phyloP scores from a whole-genome alignment of 352 stramenopile genomes.

The Elongisporangium senticosum region DNA sequence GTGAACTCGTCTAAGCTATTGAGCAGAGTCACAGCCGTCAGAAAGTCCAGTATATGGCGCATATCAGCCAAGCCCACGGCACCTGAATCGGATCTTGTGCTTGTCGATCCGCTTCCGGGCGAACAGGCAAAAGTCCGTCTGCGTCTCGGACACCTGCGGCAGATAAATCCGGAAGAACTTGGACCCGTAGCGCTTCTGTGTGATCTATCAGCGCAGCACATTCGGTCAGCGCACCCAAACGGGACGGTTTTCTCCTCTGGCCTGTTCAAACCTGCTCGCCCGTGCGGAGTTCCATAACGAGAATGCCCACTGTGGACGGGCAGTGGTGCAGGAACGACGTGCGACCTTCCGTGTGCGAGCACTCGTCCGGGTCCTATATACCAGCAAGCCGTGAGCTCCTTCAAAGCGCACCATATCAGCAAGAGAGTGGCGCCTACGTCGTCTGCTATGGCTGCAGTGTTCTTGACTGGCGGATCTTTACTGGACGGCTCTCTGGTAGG shows the following conservation, averaged over 20 bases:
- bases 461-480: not conserved
- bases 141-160: slow-evolving; percentile 60
- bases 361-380: slow-evolving; percentile 33
- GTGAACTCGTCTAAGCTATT: slow-evolving; percentile 46
- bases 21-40: not conserved
- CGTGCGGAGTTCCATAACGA: slow-evolving; percentile 63
- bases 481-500: not conserved
- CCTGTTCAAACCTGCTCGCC: slow-evolving; percentile 25
- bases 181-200: slow-evolving; percentile 49
- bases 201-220: slow-evolving; percentile 9
- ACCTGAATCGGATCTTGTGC: slow-evolving; percentile 79
- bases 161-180: slow-evolving; percentile 77
- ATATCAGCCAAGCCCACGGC: not conserved
- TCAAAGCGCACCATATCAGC: not conserved
- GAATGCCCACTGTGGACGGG: slow-evolving; percentile 37
- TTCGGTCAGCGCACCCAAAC: not conserved
- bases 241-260: no score
- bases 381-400: not conserved
- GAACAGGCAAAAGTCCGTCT: slow-evolving; percentile 74
- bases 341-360: slow-evolving; percentile 18
- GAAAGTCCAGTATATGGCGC: not conserved
- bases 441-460: slow-evolving; percentile 14
- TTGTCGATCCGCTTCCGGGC: slow-evolving; percentile 68
- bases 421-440: slow-evolving; percentile 3
- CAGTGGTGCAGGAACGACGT: slow-evolving; percentile 70